Conservation (phyloP, 345 rosid genomes). For the Rhodamnia rubescens region DNA sequence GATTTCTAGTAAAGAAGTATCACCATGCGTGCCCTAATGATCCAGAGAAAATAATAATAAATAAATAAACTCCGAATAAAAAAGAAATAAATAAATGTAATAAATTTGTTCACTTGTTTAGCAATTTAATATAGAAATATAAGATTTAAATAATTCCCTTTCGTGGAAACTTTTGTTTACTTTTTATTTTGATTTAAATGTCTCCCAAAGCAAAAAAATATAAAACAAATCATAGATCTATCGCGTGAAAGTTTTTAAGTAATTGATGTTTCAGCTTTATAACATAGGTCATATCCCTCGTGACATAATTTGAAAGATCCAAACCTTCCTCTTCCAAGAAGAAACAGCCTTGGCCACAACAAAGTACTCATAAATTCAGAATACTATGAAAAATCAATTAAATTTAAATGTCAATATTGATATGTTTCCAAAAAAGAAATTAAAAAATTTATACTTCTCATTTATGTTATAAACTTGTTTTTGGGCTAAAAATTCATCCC, state of each 20-base stretch:
- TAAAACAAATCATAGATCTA: no score
- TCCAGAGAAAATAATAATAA: neutral
- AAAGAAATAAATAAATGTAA: neutral
- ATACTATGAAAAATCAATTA: no score
- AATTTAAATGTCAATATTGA: no score
- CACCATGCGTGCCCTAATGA: no score
- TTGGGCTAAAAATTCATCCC: no score
- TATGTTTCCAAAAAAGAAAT: no score
- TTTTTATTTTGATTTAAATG: neutral
- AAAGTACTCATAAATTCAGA: no score
- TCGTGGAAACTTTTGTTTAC: neutral
- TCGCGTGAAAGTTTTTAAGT: neutral
- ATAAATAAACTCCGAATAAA: neutral
- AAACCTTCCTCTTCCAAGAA: neutral
- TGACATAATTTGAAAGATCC: neutral
- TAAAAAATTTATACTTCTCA: no score
- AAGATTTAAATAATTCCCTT: neutral
- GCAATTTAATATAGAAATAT: neutral
- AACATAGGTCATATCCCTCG: neutral
- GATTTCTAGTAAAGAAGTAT: no score
- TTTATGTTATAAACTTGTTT: no score
- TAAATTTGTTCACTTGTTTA: neutral
- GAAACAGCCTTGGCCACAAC: neutral
- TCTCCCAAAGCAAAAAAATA: neutral
- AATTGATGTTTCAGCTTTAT: neutral